These are phyloP conservation scores for Vigna unguiculata DNA, from an alignment of 306 rosid species.

Conservation along the genomic window DNA sequence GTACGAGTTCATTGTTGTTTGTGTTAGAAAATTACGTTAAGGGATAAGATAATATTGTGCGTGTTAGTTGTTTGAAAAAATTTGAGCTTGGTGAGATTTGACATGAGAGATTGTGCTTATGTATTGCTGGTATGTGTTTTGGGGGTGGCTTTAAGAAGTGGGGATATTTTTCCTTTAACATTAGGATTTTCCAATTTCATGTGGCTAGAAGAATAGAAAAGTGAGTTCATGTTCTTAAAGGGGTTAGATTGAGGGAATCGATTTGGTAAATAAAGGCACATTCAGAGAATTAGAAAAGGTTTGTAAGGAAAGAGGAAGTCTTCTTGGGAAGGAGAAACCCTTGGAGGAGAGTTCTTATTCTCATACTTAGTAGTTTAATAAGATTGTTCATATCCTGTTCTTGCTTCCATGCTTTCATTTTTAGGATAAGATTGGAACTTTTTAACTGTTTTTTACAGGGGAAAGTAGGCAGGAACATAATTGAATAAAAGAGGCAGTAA, in stretches of 20 bases:
- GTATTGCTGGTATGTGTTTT: slow-evolving; percentile 8
- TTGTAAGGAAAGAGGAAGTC: not conserved
- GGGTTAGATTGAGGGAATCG: not conserved
- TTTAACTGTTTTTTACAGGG: no score
- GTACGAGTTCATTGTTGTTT: slow-evolving; percentile 4
- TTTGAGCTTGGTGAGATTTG: slow-evolving; percentile 13
- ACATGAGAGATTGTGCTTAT: slow-evolving; percentile 11
- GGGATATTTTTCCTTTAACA: slow-evolving; percentile 3
- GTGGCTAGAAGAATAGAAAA: not conserved
- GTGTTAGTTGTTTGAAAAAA: slow-evolving; percentile 7
- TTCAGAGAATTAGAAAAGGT: not conserved
- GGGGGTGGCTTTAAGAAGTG: not conserved
- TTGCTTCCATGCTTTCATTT: no score
- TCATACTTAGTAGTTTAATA: no score
- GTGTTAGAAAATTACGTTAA: not conserved
- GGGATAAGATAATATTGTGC: not conserved
- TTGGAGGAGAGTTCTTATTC: no score
- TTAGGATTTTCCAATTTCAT: slow-evolving; percentile 1
- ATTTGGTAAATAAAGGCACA: not conserved
- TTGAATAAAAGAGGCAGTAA: not conserved
- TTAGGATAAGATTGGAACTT: no score
- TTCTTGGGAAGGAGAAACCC: not conserved
- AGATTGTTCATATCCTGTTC: no score
- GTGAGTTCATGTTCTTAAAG: not conserved
- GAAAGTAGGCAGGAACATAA: no score